Evolutionary conservation across 495 filamentous ascomycete genomes (phyloP).

Genomic region (Pyronema omphalodes): DNA sequence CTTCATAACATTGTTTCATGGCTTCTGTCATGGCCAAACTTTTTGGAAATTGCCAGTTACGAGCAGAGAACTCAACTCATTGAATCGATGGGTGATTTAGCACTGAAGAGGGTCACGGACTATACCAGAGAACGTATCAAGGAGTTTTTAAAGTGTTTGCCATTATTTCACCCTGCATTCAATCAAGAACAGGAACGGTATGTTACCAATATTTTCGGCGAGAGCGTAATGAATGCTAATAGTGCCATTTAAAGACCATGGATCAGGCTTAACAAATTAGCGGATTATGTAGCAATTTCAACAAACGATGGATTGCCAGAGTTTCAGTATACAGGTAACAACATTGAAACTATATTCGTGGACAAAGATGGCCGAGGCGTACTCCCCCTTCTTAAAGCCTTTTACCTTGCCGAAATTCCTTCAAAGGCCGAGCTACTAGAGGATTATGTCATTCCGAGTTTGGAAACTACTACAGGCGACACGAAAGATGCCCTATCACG

Average conservation of each 20-base stretch:
- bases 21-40: neutral
- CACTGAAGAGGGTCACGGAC: neutral
- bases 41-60: neutral
- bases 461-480: neutral
- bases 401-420: slow-evolving; percentile 7
- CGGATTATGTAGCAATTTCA: slow-evolving; percentile 8
- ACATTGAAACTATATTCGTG: slow-evolving; percentile 11
- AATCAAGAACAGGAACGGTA: neutral
- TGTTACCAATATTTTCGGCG: too few relatives aligned
- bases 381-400: neutral
- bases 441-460: slow-evolving; percentile 11
- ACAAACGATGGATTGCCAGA: slow-evolving; percentile 2
- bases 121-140: neutral
- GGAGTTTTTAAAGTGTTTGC: slow-evolving; percentile 6
- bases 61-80: slow-evolving; percentile 7
- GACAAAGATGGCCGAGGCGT: slow-evolving; percentile 6
- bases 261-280: slow-evolving; percentile 1
- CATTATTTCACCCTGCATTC: slow-evolving; percentile 1
- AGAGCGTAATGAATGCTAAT: too few relatives aligned
- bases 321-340: neutral
- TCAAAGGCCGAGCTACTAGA: slow-evolving; percentile 6
- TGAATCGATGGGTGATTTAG: neutral
- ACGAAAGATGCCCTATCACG: slow-evolving; percentile 9
- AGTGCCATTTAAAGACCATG: neutral
- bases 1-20: slow-evolving; percentile 1